Evolutionary conservation across 495 filamentous ascomycete genomes (phyloP), one percentile per base, ranked within the genome.

Genomic region (Aspergillus diversus): DNA sequence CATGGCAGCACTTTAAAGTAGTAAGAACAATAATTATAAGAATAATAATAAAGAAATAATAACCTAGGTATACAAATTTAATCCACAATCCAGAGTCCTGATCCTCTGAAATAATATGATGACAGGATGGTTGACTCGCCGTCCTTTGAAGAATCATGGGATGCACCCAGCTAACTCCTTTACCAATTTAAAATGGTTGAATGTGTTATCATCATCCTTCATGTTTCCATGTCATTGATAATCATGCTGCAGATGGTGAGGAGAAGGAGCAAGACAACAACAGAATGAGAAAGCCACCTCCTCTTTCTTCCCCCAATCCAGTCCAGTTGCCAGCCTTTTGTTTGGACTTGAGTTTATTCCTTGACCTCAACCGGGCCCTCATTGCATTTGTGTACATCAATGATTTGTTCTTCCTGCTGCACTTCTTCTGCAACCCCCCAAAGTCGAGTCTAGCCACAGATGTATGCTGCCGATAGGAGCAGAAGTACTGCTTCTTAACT

Each of bases 361-460:
- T 60, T 60, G 51, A 47, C 56, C 21, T 50, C 17, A 31, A 43
- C 33, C 34, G 37, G 63, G 46, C 47, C 55, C 52, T 57, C 53
- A 39, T 57, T 65, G 65, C 68, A 67, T 60, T 69, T 75, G 74
- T 76, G 74, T 78, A 74, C 69, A 70, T 68, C 63, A 66, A 67
- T 76, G 74, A 78, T 78, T 76, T 76, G 75, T 69, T 66, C 57
- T 48, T 66, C 57, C 63, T 66, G 69, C 70, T 70, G 64, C 63
- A 63, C 51, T 58, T 63, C 65, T 70, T 63, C 68, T 65, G 62
- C 61, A 64, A 43, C 54, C 59, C 60, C 48, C 59, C 55, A 51
- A 27, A 59, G 59, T 63, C 58, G 51, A 62, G 64, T 62, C 42
- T 42, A 42, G 54, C 57, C 17, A 58, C 54, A 33, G 16, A 52